Conservation (phyloP, 129 eudicot species). For the Saposhnikovia divaricata region DNA sequence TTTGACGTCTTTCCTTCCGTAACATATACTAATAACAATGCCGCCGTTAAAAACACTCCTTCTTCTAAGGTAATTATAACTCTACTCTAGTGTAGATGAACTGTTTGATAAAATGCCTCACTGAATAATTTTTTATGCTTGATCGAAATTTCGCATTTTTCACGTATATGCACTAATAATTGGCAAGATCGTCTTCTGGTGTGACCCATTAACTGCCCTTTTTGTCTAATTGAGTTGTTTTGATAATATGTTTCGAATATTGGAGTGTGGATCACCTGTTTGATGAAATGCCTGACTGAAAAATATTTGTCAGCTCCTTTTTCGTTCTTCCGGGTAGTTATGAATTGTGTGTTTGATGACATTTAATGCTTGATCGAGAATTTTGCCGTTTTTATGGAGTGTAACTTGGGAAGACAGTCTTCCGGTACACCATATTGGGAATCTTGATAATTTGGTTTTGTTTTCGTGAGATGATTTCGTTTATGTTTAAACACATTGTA, state of each 20-base stretch:
- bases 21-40: conserved; percentile 3
- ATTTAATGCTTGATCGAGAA: neutral
- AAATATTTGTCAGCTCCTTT: neutral
- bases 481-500: too few relatives aligned
- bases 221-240: neutral
- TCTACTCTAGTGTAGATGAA: neutral
- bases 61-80: conserved; percentile 40
- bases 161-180: neutral
- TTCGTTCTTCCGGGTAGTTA: neutral
- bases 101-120: conserved; percentile 1
- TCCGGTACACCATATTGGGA: neutral
- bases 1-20: conserved; percentile 34
- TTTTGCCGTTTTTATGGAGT: neutral
- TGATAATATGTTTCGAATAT: neutral
- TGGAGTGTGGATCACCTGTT: conserved; percentile 26
- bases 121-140: neutral
- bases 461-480: neutral
- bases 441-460: neutral
- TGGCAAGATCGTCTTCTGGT: neutral
- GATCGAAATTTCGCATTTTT: neutral
- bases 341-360: neutral
- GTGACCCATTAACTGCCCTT: neutral
- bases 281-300: conserved; percentile 32
- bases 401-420: neutral
- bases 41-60: conserved; percentile 16